Evolutionary conservation across 257 asterid genomes (phyloP).

Genomic region (Solanum gracilifrons): DNA sequence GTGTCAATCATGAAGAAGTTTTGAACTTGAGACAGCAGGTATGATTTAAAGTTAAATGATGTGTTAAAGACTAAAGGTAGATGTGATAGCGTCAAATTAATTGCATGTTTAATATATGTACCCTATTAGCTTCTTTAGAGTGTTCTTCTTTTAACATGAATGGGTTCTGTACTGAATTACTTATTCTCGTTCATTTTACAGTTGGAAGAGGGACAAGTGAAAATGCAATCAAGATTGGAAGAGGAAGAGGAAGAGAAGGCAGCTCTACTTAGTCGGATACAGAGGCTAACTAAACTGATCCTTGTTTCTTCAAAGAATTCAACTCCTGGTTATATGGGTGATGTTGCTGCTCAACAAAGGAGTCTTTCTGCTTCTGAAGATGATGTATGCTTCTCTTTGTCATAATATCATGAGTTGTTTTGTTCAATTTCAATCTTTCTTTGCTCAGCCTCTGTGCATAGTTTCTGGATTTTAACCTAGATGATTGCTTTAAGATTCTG

Average conservation of each 20-base stretch:
- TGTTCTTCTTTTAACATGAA: background rate
- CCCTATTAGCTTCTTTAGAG: background rate
- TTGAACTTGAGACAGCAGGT: constrained; percentile 83
- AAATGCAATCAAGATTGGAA: constrained; percentile 98
- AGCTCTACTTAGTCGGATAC: constrained; percentile 97
- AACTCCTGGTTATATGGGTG: constrained; percentile 52
- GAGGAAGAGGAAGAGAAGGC: constrained; percentile 99
- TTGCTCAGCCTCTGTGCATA: background rate
- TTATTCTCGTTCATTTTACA: constrained; percentile 5
- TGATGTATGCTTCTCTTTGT: constrained; percentile 45
- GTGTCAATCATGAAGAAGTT: constrained; percentile 80
- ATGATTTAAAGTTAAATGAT: background rate
- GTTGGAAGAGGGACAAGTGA: constrained; percentile 99
- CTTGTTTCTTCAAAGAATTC: constrained; percentile 92
- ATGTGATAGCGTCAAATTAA: background rate
- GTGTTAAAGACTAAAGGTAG: background rate
- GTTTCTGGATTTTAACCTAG: background rate
- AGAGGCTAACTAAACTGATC: constrained; percentile 90
- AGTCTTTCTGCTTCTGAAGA: constrained; percentile 68
- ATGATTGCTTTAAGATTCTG: background rate
- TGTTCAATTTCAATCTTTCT: background rate
- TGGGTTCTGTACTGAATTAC: background rate
- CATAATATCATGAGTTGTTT: background rate
- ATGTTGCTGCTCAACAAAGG: constrained; percentile 48
- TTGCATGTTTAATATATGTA: background rate